Evolutionary conservation across 495 filamentous ascomycete genomes (phyloP), one percentile per base, ranked within the genome.

Genomic region (Pseudomonodictys pantanalensis): DNA sequence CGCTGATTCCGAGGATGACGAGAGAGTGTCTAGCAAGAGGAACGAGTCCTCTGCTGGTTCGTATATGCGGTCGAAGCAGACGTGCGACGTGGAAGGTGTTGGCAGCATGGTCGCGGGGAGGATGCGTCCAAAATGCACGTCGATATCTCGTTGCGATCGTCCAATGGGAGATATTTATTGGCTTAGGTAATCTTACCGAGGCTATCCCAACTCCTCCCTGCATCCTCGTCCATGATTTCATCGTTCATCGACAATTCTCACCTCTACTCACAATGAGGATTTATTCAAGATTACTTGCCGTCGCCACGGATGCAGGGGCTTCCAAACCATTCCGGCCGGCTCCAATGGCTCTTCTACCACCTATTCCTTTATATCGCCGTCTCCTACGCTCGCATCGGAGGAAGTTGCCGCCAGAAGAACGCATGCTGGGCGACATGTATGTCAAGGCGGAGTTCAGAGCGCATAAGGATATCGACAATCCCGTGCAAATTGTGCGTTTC

Each of bases 41-140:
- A 86, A 97, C 17, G 90, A 95, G 73, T 98, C 93, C 74, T 97
- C 93, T 10, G 92, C 86, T 39, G 93, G 93, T 69, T 95, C 89
- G 74, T 98, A 98, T 65, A 97, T 83, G 25, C 83, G 83, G 69
- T 87, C 78, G 72, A 90, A 91, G 54, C 88, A 81, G 54, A 97
- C 87, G 75, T 98, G 93, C 20, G 86, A 85, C 17, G 93, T 98
- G 49, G 87, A 87, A 1, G 93, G 93, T 10, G 92, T 98, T 8
- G 91, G 91, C 15, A 97, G 84, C 90, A 96, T 95, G 29, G 25
- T 58, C 23, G n/a, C n/a, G 22, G n/a, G 22, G 32, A 47, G n/a
- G 25, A 11, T 20, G 3, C 3, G 7, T 53, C n/a, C 12, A 12
- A 51, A 51, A 15, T 41, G 18, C 9, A 5, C 3, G 47, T 29